Conservation (phyloP, 1,284 basidiomycete species). For the Amylostereum chailletii region DNA sequence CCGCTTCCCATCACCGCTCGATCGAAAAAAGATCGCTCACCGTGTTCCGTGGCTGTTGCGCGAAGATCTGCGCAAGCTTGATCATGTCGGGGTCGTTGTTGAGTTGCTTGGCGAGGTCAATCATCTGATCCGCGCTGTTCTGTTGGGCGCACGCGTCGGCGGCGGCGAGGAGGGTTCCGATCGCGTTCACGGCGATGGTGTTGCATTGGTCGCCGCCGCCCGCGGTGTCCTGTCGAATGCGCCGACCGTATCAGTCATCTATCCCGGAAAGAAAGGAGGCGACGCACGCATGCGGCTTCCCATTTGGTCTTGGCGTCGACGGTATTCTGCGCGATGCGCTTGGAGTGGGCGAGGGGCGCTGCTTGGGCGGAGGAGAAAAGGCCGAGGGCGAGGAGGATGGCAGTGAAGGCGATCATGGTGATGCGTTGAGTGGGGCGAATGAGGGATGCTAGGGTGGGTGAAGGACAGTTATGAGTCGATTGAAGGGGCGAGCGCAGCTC, state of each 20-base stretch:
- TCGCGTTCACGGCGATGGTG: conserved; percentile 40
- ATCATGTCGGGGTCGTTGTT: conserved; percentile 50
- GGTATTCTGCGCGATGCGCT: conserved; percentile 34
- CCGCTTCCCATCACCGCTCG: no score
- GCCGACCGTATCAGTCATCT: conserved; percentile 1
- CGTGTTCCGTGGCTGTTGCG: conserved; percentile 48
- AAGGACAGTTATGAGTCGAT: no score
- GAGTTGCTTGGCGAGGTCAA: conserved; percentile 48
- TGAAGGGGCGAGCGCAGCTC: no score
- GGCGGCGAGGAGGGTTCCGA: conserved; percentile 37
- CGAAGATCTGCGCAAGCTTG: conserved; percentile 47
- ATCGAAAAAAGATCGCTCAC: conserved; percentile 18
- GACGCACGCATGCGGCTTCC: conserved; percentile 30
- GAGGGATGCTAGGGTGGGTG: no score
- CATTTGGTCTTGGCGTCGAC: conserved; percentile 28
- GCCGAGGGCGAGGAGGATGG: conserved; percentile 6
- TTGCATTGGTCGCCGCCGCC: conserved; percentile 48
- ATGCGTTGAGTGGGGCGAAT: no score
- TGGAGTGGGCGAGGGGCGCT: conserved; percentile 9
- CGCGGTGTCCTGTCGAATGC: conserved; percentile 27
- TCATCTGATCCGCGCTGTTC: conserved; percentile 49
- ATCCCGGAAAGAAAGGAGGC: not conserved
- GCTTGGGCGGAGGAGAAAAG: conserved; percentile 14
- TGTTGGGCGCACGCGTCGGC: conserved; percentile 55
- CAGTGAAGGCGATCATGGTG: conserved; percentile 6